Base-by-base conservation (phyloP, 1,139 yeast genomes). In the Yamadazyma oceani region DNA sequence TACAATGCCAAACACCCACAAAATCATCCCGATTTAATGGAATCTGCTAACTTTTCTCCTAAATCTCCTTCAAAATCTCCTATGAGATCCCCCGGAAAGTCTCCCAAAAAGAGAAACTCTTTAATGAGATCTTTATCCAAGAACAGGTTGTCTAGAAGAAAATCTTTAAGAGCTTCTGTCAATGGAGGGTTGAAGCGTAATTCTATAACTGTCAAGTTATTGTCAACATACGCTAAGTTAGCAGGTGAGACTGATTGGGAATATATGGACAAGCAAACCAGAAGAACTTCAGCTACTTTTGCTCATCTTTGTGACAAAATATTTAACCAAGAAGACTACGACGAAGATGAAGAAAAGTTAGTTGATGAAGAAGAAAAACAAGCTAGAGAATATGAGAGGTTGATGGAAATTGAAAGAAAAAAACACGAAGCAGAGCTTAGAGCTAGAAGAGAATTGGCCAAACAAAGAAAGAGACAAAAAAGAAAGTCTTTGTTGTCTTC, bases 261-360 rank as follows among this genome's bases (percentile, higher is more conserved):
- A 51, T 78, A 78, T 49, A 76, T 82, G 64, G 86, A 82, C 49
- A 80, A 78, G 50, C 87, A 80, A 57, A 80, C 88, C 13, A 82
- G 78, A 61, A 73, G 92, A 60, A 82, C 89, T 2, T 80, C 87
- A 26, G 82, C 87, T 10, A 85, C 85, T 40, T 84, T 84, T 65
- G 92, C 89, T 9, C 75, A 84, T 4, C 66, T 84, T 34, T 82
- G 88, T 67, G 90, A 84, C 60, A 81, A 79, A 57, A 78, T 84
- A 42, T 84, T 84, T 62, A 83, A 78, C 46, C 75, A 72, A 49
- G 76, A 72, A 49, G 66, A 61, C 3, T 78, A 79, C 53, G 78
- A 78, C 47, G 74, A 73, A 49, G 78, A 74, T 41, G 85, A 80
- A 44, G 80, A 75, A 50, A 64, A 60, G 35, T 61, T 72, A 45